A percentile compares a stretch with the other conserved stretches of the same genome.
Conservation (phyloP, 371 early-diverging fungal genomes). For the Astathelohania contejeani region DNA sequence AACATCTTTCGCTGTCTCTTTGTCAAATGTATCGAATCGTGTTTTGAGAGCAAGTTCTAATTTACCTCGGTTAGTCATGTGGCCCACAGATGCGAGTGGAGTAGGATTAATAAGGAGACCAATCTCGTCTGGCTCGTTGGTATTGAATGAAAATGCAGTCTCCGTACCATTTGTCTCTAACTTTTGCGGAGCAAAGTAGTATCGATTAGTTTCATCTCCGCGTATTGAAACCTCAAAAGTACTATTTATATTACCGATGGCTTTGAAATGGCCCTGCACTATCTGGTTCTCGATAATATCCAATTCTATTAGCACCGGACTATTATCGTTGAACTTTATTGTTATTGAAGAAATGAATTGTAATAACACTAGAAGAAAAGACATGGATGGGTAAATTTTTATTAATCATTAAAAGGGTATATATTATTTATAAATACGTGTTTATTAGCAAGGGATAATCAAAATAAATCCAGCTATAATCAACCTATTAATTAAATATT, state of each 20-base stretch:
- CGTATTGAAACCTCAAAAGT: neutral
- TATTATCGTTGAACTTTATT: no score
- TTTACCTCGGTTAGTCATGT: neutral
- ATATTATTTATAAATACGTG: no score
- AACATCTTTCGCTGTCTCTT: slow-evolving; percentile 43
- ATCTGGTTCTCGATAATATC: neutral
- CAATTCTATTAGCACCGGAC: no score
- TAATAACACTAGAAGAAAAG: no score
- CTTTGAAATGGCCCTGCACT: neutral
- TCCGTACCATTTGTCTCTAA: neutral
- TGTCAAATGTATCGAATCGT: slow-evolving; percentile 51
- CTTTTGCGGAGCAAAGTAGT: neutral
- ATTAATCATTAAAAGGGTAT: no score
- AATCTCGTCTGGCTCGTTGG: neutral
- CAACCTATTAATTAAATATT: no score
- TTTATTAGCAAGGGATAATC: no score
- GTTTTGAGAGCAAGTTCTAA: slow-evolving; percentile 18
- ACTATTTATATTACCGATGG: neutral
- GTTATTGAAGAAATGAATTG: no score
- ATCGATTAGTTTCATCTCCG: neutral
- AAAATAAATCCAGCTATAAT: no score
- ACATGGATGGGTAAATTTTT: no score
- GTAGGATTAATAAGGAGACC: neutral
- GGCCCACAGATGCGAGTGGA: neutral
- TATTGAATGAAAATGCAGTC: neutral